These are phyloP conservation scores for Chlamydomonas schloesseri DNA, from an alignment of 139 green algal species.

Conservation along the genomic window DNA sequence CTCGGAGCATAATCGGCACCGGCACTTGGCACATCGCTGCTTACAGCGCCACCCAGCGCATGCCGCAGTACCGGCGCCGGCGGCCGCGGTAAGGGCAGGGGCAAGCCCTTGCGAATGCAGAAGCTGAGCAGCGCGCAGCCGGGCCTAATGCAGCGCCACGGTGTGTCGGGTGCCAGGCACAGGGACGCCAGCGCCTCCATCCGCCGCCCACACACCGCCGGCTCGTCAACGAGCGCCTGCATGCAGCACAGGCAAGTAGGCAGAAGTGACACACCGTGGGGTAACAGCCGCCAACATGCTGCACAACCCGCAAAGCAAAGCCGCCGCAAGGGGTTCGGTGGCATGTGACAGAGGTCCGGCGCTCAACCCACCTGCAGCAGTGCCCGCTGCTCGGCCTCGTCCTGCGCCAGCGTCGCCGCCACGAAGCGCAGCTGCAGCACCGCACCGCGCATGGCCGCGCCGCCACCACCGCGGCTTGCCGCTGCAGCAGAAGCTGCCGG, in stretches of 20 bases:
- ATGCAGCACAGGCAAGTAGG: no score
- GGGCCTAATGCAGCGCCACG: slow-evolving; percentile 9
- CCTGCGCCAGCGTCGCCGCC: neutral
- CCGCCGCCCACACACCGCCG: neutral
- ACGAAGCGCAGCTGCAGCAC: slow-evolving; percentile 27
- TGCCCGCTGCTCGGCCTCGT: slow-evolving; percentile 3
- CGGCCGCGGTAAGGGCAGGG: no score
- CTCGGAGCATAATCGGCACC: no score
- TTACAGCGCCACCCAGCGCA: no score
- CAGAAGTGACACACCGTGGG: no score
- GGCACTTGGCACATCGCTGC: no score
- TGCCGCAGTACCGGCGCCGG: no score
- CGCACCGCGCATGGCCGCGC: neutral
- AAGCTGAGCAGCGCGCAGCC: slow-evolving; percentile 17
- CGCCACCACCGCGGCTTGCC: neutral
- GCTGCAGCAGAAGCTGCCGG: no score
- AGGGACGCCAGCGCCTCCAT: slow-evolving; percentile 34
- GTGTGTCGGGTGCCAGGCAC: slow-evolving; percentile 1
- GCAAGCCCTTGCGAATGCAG: neutral
- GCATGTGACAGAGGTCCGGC: no score
- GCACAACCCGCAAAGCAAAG: no score
- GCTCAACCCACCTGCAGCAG: slow-evolving; percentile 15
- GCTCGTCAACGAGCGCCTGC: neutral
- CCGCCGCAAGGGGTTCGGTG: no score
- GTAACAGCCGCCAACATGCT: no score